Conservation (phyloP, 768 basidiomycete species). For the Scleroderma citrinum region DNA sequence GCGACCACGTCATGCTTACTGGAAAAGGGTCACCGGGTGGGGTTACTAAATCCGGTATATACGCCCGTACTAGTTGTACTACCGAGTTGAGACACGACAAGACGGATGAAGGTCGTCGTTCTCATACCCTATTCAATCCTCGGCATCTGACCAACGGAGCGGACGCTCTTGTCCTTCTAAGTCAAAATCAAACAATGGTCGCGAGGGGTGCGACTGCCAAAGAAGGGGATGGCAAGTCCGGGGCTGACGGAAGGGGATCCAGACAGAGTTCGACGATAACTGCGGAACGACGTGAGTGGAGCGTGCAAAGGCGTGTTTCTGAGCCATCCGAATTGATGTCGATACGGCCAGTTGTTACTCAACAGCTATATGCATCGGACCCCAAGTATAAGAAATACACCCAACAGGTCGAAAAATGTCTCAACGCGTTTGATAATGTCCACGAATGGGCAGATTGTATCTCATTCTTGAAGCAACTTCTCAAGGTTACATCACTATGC, state of each 20-base stretch:
- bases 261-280: constrained; percentile 15
- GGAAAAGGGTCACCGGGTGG: constrained; percentile 19
- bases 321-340: neutral
- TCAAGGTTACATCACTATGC: constrained; percentile 54
- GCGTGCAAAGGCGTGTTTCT: neutral
- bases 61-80: neutral
- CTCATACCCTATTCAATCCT: neutral
- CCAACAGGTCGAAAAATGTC: constrained; percentile 86
- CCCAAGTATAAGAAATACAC: constrained; percentile 94
- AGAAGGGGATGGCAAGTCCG: constrained; percentile 14
- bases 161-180: constrained; percentile 11
- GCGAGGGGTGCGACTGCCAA: constrained; percentile 10
- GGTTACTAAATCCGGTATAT: constrained; percentile 7
- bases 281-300: constrained; percentile 26
- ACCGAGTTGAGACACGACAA: neutral
- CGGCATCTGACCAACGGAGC: constrained; percentile 2
- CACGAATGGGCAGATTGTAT: constrained; percentile 99
- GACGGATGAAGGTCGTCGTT: neutral
- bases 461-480: constrained; percentile 87
- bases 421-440: constrained; percentile 90
- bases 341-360: constrained; percentile 41
- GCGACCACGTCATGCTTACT: constrained; percentile 6
- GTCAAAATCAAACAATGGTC: constrained; percentile 13
- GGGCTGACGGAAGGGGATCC: constrained; percentile 5
- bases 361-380: constrained; percentile 64